Base-by-base conservation (phyloP, 768 basidiomycete species). In the Lactifluus pinguis region DNA sequence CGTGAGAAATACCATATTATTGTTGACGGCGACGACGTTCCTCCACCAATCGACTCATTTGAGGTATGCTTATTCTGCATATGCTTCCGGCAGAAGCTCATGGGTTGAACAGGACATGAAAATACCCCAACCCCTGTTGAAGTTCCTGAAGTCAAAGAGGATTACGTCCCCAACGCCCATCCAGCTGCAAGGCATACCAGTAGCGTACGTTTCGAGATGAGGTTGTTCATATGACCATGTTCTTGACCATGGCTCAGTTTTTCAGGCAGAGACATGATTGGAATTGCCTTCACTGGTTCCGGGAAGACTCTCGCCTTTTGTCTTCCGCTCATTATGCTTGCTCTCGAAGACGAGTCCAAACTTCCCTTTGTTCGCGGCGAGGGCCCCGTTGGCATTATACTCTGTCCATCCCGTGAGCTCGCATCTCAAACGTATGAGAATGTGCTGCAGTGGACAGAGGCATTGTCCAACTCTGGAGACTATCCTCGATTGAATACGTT, bases 231-330 rank as follows among this genome's bases (percentile, higher is more conserved):
- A 19, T 17, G 42, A 29, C 51, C 21, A 42, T 25, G 38, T 13
- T 36, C 36, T 54, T 49, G 44, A 61, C 62, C 69, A 61, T 60
- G 61, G 38, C 42, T 32, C 69, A 94, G 93, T 38, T 98, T 98
- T 72, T 77, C 93, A 53, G 97, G 97, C 42, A 84, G 97, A 63
- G 97, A 99, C 72, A 88, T 98, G 76, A 99, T 98, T 65, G 97
- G 97, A 19, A 98, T 99, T 65, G 97, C 97, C 4, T 98, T 98
- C 75, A 99, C 97, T 29, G 97, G 97, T 42, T 98, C 95, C 0
- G 97, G 97, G 15, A 99, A 99, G 75, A 99, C 97, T 0, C 83
- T 99, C n/a, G 87, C 95, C 0, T 99, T 99, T 75, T 95, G 93
- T 65, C 77, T 99, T n/a, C 97, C 97, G 2, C 78, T 98, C 29